A percentile compares a stretch with the other conserved stretches of the same genome.
Evolutionary conservation across 2,329 filamentous ascomycete species (phyloP).

Genomic region (Aspergillus sp.): DNA sequence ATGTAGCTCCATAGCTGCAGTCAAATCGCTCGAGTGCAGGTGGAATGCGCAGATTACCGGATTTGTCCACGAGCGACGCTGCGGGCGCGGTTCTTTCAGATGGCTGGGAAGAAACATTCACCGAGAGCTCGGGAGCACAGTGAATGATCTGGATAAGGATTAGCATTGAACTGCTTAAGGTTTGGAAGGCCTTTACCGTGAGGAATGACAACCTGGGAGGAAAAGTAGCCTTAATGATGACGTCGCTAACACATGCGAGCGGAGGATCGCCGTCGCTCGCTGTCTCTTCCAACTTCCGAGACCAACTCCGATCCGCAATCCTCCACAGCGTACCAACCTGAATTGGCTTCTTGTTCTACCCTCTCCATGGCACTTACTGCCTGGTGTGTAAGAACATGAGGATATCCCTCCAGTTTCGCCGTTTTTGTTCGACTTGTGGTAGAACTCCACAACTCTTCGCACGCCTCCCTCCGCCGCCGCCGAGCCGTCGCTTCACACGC

Average conservation of each 20-base stretch:
- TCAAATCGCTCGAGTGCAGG: not conserved
- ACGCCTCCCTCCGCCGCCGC: conserved; percentile 28
- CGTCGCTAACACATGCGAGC: conserved; percentile 19
- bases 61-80: not conserved
- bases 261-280: not conserved
- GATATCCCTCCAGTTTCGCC: conserved; percentile 49
- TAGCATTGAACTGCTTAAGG: not conserved
- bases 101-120: not conserved
- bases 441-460: conserved; percentile 34
- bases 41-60: not conserved
- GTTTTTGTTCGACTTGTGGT: conserved; percentile 50
- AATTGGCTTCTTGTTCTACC: not conserved
- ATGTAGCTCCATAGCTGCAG: not conserved
- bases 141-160: not conserved
- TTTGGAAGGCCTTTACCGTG: not conserved
- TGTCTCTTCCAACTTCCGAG: not conserved
- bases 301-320: not conserved
- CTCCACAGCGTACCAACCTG: not conserved
- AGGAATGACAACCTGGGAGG: not conserved
- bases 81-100: not conserved
- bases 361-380: conserved; percentile 10
- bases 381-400: conserved; percentile 46
- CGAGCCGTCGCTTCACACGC: conserved; percentile 29
- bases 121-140: not conserved
- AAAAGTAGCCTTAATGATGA: conserved; percentile 9